phyloP scores from a whole-genome alignment of 1,139 yeast species.

The Lodderomyces metapsilosis region DNA sequence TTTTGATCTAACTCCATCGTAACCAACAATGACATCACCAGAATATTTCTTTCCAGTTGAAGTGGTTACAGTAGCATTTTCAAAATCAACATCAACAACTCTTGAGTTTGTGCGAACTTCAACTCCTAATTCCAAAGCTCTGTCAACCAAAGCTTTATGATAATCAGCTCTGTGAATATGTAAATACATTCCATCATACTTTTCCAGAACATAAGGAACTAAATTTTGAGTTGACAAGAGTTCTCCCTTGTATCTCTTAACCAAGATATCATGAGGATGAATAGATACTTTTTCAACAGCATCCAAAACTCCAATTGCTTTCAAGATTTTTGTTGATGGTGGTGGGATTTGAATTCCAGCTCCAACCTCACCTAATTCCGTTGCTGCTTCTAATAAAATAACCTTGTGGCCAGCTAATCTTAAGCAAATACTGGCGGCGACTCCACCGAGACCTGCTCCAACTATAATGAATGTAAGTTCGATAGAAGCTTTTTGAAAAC shows the following conservation, averaged over 20 bases:
- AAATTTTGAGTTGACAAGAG: slow-evolving; percentile 21
- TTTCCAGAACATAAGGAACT: slow-evolving; percentile 20
- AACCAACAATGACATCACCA: slow-evolving; percentile 36
- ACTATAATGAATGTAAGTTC: slow-evolving; percentile 9
- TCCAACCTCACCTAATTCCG: slow-evolving; percentile 37
- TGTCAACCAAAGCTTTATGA: slow-evolving; percentile 22
- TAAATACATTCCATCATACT: slow-evolving; percentile 22
- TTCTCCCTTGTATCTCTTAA: slow-evolving; percentile 25
- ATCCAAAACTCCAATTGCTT: slow-evolving; percentile 23
- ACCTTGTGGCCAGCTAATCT: slow-evolving; percentile 33
- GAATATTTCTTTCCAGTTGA: slow-evolving; percentile 20
- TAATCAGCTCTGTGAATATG: slow-evolving; percentile 31
- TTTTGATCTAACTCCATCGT: slow-evolving; percentile 35
- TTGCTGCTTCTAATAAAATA: slow-evolving; percentile 29
- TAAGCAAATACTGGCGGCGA: slow-evolving; percentile 34
- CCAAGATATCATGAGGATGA: slow-evolving; percentile 23
- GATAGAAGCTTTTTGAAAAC: slow-evolving; percentile 8
- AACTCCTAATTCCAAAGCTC: slow-evolving; percentile 24
- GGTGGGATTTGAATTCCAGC: slow-evolving; percentile 42
- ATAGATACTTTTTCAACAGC: slow-evolving; percentile 20
- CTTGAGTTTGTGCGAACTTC: slow-evolving; percentile 19
- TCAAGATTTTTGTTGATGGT: slow-evolving; percentile 24
- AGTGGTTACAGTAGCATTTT: slow-evolving; percentile 20
- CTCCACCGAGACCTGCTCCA: slow-evolving; percentile 42
- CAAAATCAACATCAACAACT: slow-evolving; percentile 23